Conservation (phyloP, 1,139 yeast genomes). For the Candida neerlandica region DNA sequence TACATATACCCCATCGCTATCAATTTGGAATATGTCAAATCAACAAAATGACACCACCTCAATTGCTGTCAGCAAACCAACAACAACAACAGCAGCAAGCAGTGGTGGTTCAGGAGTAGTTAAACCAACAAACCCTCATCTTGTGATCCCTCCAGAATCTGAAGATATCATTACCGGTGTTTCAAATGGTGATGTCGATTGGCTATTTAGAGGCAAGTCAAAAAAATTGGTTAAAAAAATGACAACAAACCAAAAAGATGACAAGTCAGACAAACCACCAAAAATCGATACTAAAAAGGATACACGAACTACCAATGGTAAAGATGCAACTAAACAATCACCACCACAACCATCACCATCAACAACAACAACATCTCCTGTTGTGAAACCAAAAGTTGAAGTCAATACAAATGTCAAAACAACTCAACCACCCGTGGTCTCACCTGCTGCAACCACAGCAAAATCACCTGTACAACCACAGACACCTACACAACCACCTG, state of each 20-base stretch:
- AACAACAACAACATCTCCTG: not conserved
- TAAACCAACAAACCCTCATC: conserved; percentile 9
- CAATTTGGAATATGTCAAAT: not conserved
- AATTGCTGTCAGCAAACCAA: not conserved
- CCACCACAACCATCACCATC: not conserved
- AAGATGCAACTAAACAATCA: not conserved
- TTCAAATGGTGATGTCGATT: conserved; percentile 72
- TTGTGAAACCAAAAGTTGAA: not conserved
- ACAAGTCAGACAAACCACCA: not conserved
- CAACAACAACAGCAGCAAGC: not conserved
- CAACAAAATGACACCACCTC: conserved; percentile 1
- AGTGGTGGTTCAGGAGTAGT: not conserved
- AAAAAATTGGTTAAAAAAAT: conserved; percentile 54
- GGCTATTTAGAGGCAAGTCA: conserved; percentile 70
- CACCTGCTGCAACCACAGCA: conserved; percentile 3
- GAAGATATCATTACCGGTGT: conserved; percentile 50
- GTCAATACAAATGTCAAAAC: not conserved
- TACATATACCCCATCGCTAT: no score
- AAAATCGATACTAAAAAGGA: conserved; percentile 7
- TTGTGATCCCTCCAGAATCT: conserved; percentile 5
- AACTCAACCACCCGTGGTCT: not conserved
- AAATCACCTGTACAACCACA: not conserved
- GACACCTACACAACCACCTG: conserved; percentile 2
- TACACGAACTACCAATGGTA: conserved; percentile 10
- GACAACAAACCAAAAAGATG: conserved; percentile 18